Conservation (phyloP, 2,329 filamentous ascomycete genomes). For the Grosmannia huntii region DNA sequence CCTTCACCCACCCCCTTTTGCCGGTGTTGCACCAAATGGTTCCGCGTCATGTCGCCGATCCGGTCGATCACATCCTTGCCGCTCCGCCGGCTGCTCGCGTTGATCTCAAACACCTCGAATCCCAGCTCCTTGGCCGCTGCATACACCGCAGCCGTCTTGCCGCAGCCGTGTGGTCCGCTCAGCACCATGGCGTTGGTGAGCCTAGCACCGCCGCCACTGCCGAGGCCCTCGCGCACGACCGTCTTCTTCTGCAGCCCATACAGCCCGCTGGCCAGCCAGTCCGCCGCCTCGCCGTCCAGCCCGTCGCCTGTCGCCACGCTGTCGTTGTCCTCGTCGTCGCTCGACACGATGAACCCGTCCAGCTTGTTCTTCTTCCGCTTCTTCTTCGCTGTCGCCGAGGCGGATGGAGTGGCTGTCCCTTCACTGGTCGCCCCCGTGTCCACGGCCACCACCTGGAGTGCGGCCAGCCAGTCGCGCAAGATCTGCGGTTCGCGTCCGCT, state of each 20-base stretch:
- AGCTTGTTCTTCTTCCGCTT: constrained; percentile 62
- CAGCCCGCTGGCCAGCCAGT: constrained; percentile 25
- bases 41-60: constrained; percentile 93
- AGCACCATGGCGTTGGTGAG: constrained; percentile 63
- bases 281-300: constrained; percentile 31
- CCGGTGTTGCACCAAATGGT: constrained; percentile 62
- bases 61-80: constrained; percentile 84
- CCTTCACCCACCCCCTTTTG: neutral
- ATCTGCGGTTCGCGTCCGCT: constrained; percentile 54
- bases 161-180: constrained; percentile 79
- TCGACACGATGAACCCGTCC: constrained; percentile 68
- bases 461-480: constrained; percentile 69
- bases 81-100: constrained; percentile 67
- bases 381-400: constrained; percentile 24
- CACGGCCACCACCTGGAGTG: constrained; percentile 64
- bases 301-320: constrained; percentile 41
- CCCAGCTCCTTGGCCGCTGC: constrained; percentile 84
- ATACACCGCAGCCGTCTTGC: constrained; percentile 86
- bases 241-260: constrained; percentile 34
- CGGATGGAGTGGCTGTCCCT: constrained; percentile 14
- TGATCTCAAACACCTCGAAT: constrained; percentile 93
- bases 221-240: constrained; percentile 33
- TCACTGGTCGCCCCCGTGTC: constrained; percentile 38
- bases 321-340: constrained; percentile 59
- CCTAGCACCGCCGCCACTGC: constrained; percentile 25